These are phyloP conservation scores for Clitopilus hobsonii DNA, from an alignment of 768 basidiomycete genomes.

Conservation along the genomic window DNA sequence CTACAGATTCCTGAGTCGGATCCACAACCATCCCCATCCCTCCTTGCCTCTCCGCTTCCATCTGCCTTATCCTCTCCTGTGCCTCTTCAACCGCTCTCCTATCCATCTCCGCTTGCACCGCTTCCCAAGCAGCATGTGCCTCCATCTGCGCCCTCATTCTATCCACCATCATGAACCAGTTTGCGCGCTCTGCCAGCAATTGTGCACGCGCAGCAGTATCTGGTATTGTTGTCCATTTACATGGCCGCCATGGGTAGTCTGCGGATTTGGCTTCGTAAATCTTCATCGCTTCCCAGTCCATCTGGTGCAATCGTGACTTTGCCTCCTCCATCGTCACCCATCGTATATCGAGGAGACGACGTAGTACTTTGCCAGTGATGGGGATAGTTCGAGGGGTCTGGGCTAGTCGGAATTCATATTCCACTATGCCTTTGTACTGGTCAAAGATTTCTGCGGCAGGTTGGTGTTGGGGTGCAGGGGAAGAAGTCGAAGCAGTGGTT, in stretches of 20 bases:
- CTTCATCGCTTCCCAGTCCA: slow-evolving; percentile 30
- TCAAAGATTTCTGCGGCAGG: slow-evolving; percentile 32
- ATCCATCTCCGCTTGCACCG: slow-evolving; percentile 5
- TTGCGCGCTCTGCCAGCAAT: slow-evolving; percentile 1
- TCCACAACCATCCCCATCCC: slow-evolving; percentile 8
- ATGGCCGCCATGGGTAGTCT: slow-evolving; percentile 13
- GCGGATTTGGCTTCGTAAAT: slow-evolving; percentile 17
- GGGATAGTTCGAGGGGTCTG: slow-evolving; percentile 23
- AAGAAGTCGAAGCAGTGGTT: slow-evolving; percentile 2
- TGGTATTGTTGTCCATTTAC: slow-evolving; percentile 10
- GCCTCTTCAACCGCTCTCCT: slow-evolving; percentile 7
- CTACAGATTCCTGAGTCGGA: slow-evolving; percentile 1
- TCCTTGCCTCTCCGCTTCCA: slow-evolving; percentile 10
- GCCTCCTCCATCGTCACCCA: slow-evolving; percentile 35
- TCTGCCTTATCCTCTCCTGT: slow-evolving; percentile 6
- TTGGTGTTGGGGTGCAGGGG: slow-evolving; percentile 1
- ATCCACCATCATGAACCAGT: slow-evolving; percentile 7
- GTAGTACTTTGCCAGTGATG: slow-evolving; percentile 30
- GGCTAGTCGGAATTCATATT: slow-evolving; percentile 34
- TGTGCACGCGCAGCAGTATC: slow-evolving; percentile 8
- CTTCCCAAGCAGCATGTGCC: slow-evolving; percentile 3
- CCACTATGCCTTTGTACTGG: slow-evolving; percentile 29
- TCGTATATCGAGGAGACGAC: slow-evolving; percentile 31
- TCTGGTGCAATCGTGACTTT: slow-evolving; percentile 18
- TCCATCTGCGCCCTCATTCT: slow-evolving; percentile 10